phyloP scores from a whole-genome alignment of 2,329 filamentous ascomycete genomes.

The Fusarium hainanense region DNA sequence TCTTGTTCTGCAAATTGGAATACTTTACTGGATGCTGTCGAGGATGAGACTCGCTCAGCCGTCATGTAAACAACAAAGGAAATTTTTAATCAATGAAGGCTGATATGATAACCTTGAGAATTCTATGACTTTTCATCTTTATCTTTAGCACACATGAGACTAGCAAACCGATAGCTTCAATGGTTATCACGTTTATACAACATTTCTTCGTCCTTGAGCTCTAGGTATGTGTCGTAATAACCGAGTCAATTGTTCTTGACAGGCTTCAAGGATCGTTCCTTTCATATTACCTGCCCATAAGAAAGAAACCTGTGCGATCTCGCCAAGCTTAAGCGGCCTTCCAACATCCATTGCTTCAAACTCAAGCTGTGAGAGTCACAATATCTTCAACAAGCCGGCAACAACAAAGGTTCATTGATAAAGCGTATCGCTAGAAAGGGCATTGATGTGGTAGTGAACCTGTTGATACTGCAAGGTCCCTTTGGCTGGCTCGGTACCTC shows the following conservation, averaged over 20 bases:
- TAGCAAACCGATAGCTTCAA: no score
- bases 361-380: fast-evolving
- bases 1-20: neutral
- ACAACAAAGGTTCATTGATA: constrained; percentile 1
- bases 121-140: no score
- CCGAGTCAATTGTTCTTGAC: no score
- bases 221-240: no score
- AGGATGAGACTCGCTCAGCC: neutral
- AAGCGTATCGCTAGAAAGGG: constrained; percentile 19
- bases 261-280: neutral
- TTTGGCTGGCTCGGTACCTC: neutral
- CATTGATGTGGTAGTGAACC: neutral
- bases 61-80: neutral
- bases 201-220: no score
- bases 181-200: no score
- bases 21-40: neutral
- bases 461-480: neutral
- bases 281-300: neutral
- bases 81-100: no score
- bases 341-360: fast-evolving
- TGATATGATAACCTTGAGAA: no score
- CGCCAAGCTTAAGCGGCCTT: neutral
- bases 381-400: fast-evolving
- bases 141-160: no score
- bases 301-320: neutral